Evolutionary conservation across 306 rosid genomes (phyloP), one percentile per base, ranked within the genome.

Genomic region (Cucumis melo): DNA sequence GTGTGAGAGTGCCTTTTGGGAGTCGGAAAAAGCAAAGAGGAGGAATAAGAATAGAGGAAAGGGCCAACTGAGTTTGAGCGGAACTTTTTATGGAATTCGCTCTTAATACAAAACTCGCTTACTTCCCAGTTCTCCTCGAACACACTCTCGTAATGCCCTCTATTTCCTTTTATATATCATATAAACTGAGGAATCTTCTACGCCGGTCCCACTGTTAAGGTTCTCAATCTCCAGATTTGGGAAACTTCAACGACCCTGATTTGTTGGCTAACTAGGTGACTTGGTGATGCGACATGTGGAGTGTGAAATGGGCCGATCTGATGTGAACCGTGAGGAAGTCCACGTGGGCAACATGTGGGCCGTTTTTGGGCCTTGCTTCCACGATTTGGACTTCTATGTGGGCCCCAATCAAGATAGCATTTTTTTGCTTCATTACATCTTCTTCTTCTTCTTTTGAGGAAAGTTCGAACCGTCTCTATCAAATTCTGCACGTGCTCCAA

Each of bases 51-150:
- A 50, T 14, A 5, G 15, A 50, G 38, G 48, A 16, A 55, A 9
- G 1, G 58, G 64, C 42, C 59, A 16, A 32, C 14, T 12, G 0
- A 75, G 75, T 85, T 23, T 12, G 0, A 75, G 75, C 88, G 85
- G 85, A 77, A 74, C 16, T 77, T 80, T 78, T 77, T 53, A 81
- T 15, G 83, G 72, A 76, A 32, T 64, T 6, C 11, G 7, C 41
- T 62, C 5, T 29, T 0, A 42, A 27, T n/a, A 7, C 24, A 55
- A 56, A 57, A 62, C 46, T 39, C 64, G 24, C 51, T 29, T 39
- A 6, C 57, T 54, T 42, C 23, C 79, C 59, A 46, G 53, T 46
- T 46, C 16, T 15, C 29, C n/a, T n/a, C n/a, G n/a, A 27, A 2
- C 51, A 10, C 62, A 12, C 64, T 11, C 17, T 29, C 42, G 6